phyloP scores from a whole-genome alignment of 768 basidiomycete species.

The Xerocomellus chrysenteron region DNA sequence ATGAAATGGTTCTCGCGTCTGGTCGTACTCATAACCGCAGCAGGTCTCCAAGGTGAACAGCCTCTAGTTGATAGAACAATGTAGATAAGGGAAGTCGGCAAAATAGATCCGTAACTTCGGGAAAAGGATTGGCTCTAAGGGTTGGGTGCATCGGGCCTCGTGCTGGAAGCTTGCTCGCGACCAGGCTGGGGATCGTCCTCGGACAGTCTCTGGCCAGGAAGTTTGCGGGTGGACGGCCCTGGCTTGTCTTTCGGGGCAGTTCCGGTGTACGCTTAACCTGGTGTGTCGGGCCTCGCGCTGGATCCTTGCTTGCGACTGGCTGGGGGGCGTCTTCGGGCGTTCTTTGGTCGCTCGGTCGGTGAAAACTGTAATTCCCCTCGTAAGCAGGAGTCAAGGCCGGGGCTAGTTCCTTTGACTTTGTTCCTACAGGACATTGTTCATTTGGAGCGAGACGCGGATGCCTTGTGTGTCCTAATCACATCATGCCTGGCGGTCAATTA shows the following conservation, averaged over 20 bases:
- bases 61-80: conserved; percentile 80
- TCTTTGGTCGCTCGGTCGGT: too few relatives aligned
- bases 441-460: too few relatives aligned
- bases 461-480: too few relatives aligned
- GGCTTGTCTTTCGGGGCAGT: conserved; percentile 52
- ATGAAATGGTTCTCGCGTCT: conserved; percentile 64
- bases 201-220: conserved; percentile 48
- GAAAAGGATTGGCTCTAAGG: conserved; percentile 81
- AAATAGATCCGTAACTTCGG: conserved; percentile 81
- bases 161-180: neutral
- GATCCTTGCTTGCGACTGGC: too few relatives aligned
- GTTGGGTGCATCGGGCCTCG: conserved; percentile 54
- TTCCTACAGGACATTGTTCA: too few relatives aligned
- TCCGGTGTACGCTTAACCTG: too few relatives aligned
- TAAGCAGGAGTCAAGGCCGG: too few relatives aligned
- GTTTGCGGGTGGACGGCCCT: conserved; percentile 44
- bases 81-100: conserved; percentile 81
- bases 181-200: conserved; percentile 40
- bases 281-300: too few relatives aligned
- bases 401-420: too few relatives aligned
- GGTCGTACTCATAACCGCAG: conserved; percentile 76
- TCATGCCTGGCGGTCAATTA: too few relatives aligned
- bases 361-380: too few relatives aligned
- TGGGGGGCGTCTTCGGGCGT: too few relatives aligned
- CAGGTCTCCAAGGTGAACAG: conserved; percentile 82